Conservation (phyloP, 2,329 filamentous ascomycete species). For the Penicillium sp. region DNA sequence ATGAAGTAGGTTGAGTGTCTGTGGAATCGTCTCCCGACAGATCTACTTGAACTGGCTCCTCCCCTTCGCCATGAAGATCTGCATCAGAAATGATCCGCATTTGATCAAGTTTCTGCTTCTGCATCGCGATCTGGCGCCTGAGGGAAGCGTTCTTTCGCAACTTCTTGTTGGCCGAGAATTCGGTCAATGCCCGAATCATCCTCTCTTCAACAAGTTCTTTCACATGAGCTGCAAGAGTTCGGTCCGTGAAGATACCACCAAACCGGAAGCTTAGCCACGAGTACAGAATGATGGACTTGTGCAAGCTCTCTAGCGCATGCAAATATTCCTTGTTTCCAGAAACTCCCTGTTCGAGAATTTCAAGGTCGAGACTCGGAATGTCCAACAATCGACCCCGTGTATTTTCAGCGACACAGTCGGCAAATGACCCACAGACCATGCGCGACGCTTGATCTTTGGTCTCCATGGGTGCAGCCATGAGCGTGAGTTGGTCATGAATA, state of each 20-base stretch:
- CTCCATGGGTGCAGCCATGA: slow-evolving; percentile 70
- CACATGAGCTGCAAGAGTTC: slow-evolving; percentile 74
- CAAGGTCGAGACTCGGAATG: slow-evolving; percentile 69
- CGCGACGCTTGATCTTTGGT: slow-evolving; percentile 49
- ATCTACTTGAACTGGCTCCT: slow-evolving; percentile 14
- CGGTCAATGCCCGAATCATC: slow-evolving; percentile 65
- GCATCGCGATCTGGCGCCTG: slow-evolving; percentile 39
- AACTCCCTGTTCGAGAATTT: slow-evolving; percentile 64
- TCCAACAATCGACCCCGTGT: slow-evolving; percentile 69
- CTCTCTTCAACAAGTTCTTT: slow-evolving; percentile 75
- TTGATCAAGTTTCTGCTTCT: slow-evolving; percentile 37
- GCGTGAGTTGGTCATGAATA: slow-evolving; percentile 71
- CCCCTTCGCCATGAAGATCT: slow-evolving; percentile 15
- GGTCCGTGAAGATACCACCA: slow-evolving; percentile 73
- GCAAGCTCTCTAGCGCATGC: slow-evolving; percentile 70
- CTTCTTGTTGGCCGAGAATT: slow-evolving; percentile 54
- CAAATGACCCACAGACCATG: slow-evolving; percentile 63
- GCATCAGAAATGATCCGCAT: slow-evolving; percentile 27
- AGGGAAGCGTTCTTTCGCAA: slow-evolving; percentile 42
- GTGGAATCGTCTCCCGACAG: slow-evolving; percentile 20
- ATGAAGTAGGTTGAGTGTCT: not conserved
- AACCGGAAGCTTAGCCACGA: slow-evolving; percentile 93
- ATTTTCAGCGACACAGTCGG: slow-evolving; percentile 68
- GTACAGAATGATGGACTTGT: slow-evolving; percentile 81
- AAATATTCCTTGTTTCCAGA: slow-evolving; percentile 60